phyloP scores from a whole-genome alignment of 1,284 basidiomycete species.

The Puccinia triticina region DNA sequence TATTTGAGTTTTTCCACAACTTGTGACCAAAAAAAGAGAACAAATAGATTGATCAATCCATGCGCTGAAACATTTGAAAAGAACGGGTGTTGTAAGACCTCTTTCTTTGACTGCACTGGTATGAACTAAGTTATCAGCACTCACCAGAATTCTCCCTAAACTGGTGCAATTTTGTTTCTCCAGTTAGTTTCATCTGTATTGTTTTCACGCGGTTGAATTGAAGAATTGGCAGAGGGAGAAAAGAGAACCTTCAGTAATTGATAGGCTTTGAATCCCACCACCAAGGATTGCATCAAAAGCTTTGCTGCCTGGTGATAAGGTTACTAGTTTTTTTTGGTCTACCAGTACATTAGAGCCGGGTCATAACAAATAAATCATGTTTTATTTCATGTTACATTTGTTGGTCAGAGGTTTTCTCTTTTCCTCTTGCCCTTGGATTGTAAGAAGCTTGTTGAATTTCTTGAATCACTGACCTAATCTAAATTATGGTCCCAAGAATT shows the following conservation, averaged over 20 bases:
- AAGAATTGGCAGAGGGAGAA: slow-evolving; percentile 7
- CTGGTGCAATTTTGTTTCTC: slow-evolving; percentile 1
- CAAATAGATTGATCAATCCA: slow-evolving; percentile 68
- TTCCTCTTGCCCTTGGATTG: not conserved
- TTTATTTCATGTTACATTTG: slow-evolving; percentile 63
- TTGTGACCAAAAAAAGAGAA: slow-evolving; percentile 63
- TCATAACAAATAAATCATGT: slow-evolving; percentile 70
- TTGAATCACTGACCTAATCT: slow-evolving; percentile 21
- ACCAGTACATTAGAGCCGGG: slow-evolving; percentile 83
- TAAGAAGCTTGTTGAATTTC: not conserved
- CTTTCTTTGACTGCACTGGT: not conserved
- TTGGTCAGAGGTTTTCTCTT: slow-evolving; percentile 20
- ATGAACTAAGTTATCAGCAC: not conserved
- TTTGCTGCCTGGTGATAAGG: slow-evolving; percentile 87
- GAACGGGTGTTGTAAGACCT: not conserved
- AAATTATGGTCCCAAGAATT: slow-evolving; percentile 46
- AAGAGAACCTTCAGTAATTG: slow-evolving; percentile 45
- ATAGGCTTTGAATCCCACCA: slow-evolving; percentile 51
- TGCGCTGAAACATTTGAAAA: slow-evolving; percentile 4
- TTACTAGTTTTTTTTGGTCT: slow-evolving; percentile 75
- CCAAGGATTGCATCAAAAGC: slow-evolving; percentile 69
- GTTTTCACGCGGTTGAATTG: not conserved
- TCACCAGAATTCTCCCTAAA: slow-evolving; percentile 48
- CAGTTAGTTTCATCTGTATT: not conserved
- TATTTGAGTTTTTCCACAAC: slow-evolving; percentile 85